These are phyloP conservation scores for Talaromyces albobiverticillius DNA, from an alignment of 2,329 filamentous ascomycete genomes.

Conservation along the genomic window DNA sequence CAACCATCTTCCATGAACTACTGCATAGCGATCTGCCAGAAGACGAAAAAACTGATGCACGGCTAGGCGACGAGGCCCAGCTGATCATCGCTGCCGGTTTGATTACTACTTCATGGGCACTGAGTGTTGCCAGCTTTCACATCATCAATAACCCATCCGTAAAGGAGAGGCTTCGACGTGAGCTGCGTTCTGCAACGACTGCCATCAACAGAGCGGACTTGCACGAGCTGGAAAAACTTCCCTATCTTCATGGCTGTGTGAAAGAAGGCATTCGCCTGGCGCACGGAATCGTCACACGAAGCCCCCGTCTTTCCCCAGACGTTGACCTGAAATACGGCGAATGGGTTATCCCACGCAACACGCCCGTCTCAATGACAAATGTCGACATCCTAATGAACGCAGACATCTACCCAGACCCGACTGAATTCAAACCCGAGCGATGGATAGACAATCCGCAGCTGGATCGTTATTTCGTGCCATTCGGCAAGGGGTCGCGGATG, in stretches of 20 bases:
- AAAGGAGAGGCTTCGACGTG: slow-evolving; percentile 19
- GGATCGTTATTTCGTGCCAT: slow-evolving; percentile 17
- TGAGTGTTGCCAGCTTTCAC: slow-evolving; percentile 22
- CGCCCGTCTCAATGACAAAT: slow-evolving; percentile 8
- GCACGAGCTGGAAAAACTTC: slow-evolving; percentile 23
- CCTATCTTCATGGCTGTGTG: slow-evolving; percentile 25
- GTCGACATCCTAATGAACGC: slow-evolving; percentile 9
- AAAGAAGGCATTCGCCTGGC: slow-evolving; percentile 19
- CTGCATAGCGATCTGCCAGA: slow-evolving; percentile 25
- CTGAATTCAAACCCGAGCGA: slow-evolving; percentile 35
- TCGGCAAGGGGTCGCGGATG: slow-evolving; percentile 9
- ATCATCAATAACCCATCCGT: slow-evolving; percentile 18
- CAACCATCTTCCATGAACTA: slow-evolving; percentile 31
- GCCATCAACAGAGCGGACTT: neutral
- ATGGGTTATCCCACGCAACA: slow-evolving; percentile 9
- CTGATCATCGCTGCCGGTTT: slow-evolving; percentile 29
- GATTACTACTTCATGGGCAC: slow-evolving; percentile 30
- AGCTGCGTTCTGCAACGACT: slow-evolving; percentile 13
- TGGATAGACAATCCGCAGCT: slow-evolving; percentile 33
- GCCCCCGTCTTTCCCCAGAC: slow-evolving; percentile 6
- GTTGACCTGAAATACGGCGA: slow-evolving; percentile 2
- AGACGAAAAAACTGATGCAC: slow-evolving; percentile 32
- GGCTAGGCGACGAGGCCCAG: slow-evolving; percentile 31
- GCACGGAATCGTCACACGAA: slow-evolving; percentile 7
- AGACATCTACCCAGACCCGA: slow-evolving; percentile 25